These are phyloP conservation scores for Corinectria fuckeliana DNA, from an alignment of 2,329 filamentous ascomycete genomes.

Conservation along the genomic window DNA sequence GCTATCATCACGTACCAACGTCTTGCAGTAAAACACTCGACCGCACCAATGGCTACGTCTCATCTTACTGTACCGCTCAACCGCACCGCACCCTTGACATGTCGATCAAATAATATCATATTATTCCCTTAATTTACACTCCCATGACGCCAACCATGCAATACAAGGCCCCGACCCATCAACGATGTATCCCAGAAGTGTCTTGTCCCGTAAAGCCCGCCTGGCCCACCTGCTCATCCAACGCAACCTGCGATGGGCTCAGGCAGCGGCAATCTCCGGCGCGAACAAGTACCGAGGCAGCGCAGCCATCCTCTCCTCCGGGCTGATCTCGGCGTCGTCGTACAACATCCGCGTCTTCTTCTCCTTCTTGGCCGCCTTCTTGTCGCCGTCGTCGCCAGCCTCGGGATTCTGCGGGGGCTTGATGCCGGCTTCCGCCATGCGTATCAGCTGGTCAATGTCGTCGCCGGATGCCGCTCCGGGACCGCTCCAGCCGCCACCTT, in stretches of 20 bases:
- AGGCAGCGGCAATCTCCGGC: slow-evolving; percentile 32
- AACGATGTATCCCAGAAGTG: slow-evolving; percentile 1
- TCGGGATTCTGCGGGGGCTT: slow-evolving; percentile 52
- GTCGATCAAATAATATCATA: slow-evolving; percentile 28
- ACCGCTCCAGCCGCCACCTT: slow-evolving; percentile 40
- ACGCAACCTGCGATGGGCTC: background rate
- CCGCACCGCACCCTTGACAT: background rate
- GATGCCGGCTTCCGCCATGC: slow-evolving; percentile 68
- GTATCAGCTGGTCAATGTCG: slow-evolving; percentile 70
- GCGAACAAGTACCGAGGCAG: slow-evolving; percentile 76
- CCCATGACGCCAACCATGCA: slow-evolving; percentile 38
- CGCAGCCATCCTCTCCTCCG: slow-evolving; percentile 87
- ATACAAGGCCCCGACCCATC: slow-evolving; percentile 22
- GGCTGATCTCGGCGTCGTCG: slow-evolving; percentile 78
- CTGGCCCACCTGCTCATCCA: no score
- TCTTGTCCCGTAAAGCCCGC: slow-evolving; percentile 3
- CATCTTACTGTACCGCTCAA: background rate
- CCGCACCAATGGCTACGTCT: no score
- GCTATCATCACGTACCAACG: no score
- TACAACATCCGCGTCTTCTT: slow-evolving; percentile 79
- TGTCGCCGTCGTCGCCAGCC: slow-evolving; percentile 58
- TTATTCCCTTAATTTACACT: slow-evolving; percentile 36
- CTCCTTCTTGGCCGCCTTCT: slow-evolving; percentile 70
- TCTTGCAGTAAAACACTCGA: no score
- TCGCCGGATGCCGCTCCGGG: slow-evolving; percentile 50